A percentile compares a stretch with the other conserved stretches of the same genome.
phyloP scores from a whole-genome alignment of 2,329 filamentous ascomycete species.

The Fusarium albidum region DNA sequence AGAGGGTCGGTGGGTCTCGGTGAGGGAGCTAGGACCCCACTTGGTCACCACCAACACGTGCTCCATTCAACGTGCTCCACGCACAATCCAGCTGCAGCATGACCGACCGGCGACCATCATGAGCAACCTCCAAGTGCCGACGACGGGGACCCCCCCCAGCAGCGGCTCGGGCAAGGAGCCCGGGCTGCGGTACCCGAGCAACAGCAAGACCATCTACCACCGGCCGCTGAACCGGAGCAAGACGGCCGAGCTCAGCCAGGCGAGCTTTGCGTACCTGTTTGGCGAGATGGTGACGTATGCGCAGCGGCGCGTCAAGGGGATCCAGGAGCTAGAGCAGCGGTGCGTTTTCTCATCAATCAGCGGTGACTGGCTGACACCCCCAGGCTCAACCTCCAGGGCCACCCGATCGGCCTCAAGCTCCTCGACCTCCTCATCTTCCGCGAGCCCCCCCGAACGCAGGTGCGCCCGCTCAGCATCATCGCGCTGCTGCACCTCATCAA shows the following conservation, averaged over 20 bases:
- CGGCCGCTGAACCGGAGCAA: slow-evolving; percentile 90
- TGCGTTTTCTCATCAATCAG: no score
- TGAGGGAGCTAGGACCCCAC: no score
- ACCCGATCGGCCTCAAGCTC: slow-evolving; percentile 91
- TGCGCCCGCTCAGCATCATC: slow-evolving; percentile 86
- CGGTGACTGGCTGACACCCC: no score
- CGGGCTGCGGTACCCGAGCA: slow-evolving; percentile 87
- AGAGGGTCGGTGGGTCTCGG: no score
- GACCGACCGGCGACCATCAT: slow-evolving; percentile 45
- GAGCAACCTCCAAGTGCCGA: slow-evolving; percentile 60
- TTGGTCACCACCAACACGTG: no score
- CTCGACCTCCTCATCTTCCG: slow-evolving; percentile 95
- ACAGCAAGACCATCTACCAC: slow-evolving; percentile 98
- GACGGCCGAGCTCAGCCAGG: slow-evolving; percentile 87
- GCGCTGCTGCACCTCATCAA: slow-evolving; percentile 95
- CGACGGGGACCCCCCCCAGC: slow-evolving; percentile 53
- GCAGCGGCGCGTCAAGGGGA: slow-evolving; percentile 87
- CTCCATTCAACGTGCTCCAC: no score
- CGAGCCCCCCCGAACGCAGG: slow-evolving; percentile 73
- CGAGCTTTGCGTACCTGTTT: slow-evolving; percentile 96
- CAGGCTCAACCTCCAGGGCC: slow-evolving; percentile 89
- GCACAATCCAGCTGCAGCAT: slow-evolving; percentile 36
- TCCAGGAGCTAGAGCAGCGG: slow-evolving; percentile 93
- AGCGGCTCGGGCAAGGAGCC: slow-evolving; percentile 51
- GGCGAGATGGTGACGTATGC: slow-evolving; percentile 97